phyloP scores from a whole-genome alignment of 2,329 filamentous ascomycete species.

The Aspergillus aculeatus region DNA sequence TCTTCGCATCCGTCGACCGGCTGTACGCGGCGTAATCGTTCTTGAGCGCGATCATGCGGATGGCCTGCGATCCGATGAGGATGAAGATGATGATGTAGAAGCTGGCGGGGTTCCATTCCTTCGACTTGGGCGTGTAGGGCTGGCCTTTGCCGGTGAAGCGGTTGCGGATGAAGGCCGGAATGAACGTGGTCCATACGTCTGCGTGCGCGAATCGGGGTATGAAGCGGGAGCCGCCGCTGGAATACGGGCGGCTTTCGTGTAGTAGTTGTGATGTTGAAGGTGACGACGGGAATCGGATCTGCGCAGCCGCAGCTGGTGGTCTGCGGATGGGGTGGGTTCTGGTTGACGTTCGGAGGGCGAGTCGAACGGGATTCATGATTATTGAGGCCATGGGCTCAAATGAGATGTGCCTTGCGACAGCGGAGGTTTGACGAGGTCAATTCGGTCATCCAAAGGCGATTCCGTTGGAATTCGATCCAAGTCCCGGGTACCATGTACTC shows the following conservation, averaged over 20 bases:
- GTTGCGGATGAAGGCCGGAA: conserved; percentile 59
- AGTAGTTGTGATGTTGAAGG: conserved; percentile 54
- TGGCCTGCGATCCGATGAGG: conserved; percentile 91
- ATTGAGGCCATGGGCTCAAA: conserved; percentile 14
- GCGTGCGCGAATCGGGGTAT: conserved; percentile 55
- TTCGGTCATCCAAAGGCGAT: not conserved
- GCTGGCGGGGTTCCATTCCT: conserved; percentile 75
- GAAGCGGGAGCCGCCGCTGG: conserved; percentile 13
- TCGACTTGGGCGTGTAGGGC: conserved; percentile 47
- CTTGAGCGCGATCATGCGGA: conserved; percentile 81
- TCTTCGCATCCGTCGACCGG: conserved; percentile 75
- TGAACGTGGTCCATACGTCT: conserved; percentile 67
- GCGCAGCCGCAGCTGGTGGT: conserved; percentile 10
- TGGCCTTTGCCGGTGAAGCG: conserved; percentile 28
- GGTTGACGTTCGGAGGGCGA: conserved; percentile 10
- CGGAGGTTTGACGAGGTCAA: not conserved
- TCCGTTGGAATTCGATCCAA: not conserved
- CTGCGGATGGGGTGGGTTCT: conserved; percentile 1
- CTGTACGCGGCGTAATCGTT: conserved; percentile 71
- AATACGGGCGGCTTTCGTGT: conserved; percentile 23
- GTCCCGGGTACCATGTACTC: conserved; percentile 4
- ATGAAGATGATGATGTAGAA: conserved; percentile 81
- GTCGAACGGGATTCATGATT: conserved; percentile 17
- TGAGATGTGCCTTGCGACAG: not conserved
- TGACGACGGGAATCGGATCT: conserved; percentile 48